Conservation (phyloP, 2,329 filamentous ascomycete genomes). For the Aspergillus flavus region DNA sequence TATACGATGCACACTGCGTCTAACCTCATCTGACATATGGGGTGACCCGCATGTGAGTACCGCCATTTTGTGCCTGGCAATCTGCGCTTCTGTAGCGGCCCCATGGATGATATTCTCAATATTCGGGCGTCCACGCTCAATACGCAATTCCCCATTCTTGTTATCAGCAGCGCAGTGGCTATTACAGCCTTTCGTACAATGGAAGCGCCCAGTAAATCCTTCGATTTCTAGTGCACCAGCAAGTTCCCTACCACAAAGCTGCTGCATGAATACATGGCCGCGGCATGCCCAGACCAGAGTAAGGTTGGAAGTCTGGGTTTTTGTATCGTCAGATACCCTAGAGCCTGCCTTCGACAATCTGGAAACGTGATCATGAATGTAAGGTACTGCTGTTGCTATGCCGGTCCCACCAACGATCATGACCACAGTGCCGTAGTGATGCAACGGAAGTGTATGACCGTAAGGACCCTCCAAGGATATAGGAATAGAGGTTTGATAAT, state of each 20-base stretch:
- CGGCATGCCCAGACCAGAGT: constrained; percentile 24
- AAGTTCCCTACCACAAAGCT: not conserved
- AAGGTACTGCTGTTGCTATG: too few species aligned
- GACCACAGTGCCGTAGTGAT: constrained; percentile 29
- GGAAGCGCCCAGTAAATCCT: too few species aligned
- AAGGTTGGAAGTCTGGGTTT: constrained; percentile 10
- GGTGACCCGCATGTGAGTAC: constrained; percentile 34
- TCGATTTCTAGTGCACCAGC: not conserved
- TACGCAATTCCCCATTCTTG: too few species aligned
- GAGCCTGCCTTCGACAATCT: too few species aligned
- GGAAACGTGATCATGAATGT: too few species aligned
- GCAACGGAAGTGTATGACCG: too few species aligned
- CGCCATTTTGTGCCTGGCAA: constrained; percentile 24
- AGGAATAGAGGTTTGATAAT: too few species aligned
- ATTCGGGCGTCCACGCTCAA: too few species aligned
- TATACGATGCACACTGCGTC: constrained; percentile 38
- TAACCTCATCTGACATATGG: constrained; percentile 47
- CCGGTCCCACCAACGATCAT: constrained; percentile 41
- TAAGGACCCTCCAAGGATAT: too few species aligned
- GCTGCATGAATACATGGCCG: constrained; percentile 19
- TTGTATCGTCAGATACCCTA: too few species aligned
- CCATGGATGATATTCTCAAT: constrained; percentile 8
- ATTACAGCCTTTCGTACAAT: too few species aligned
- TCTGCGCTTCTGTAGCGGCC: not conserved
- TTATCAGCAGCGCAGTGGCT: too few species aligned